Evolutionary conservation across 768 basidiomycete genomes (phyloP), one percentile per base, ranked within the genome.

Genomic region (Termitomyces eurrhizus): DNA sequence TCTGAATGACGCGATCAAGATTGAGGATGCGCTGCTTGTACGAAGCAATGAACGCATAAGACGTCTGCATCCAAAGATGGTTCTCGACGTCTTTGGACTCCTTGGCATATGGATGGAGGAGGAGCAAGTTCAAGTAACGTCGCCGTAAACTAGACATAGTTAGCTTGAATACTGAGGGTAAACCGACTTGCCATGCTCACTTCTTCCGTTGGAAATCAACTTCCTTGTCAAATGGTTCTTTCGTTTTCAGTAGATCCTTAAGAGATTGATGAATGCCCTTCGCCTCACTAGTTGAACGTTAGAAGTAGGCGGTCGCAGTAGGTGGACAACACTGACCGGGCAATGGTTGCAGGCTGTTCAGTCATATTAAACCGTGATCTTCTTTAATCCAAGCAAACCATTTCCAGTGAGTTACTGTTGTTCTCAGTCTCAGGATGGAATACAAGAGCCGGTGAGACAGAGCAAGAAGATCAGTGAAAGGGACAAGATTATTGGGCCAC

Each of bases 1-100:
- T 69, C 64, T 81, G 80, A 41, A 82, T 72, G 16, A 75, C 73
- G 44, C 80, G 83, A 75, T 94, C 92, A 57, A 93, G 80, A 0
- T 77, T 72, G 45, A 84, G 73, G 67, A 95, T 83, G 51, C 80
- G 84, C 63, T 88, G 82, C 72, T 95, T 94, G 79, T 93, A 95
- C 26, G 82, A 79, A 16, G 88, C 77, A 64, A 96, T 96, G 74
- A 93, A 85, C 42, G 84, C 80, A 73, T 96, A 91, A 41, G 92
- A 90, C 0, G 94, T 95, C 69, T 93, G 89, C 85, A 94, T 92
- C 93, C 94, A 96, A 9, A 96, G 81, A 64, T 90, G 87, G 35
- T 83, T 90, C 69, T 94, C 90, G 45, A 84, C 85, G 75, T 92
- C 89, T 69, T 87, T 86, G 52, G 88, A 86, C 72, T 92, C 90